Percentiles rank a stretch among this genome's conserved stretches.
Conservation (phyloP, 1,139 yeast genomes). For the Suhomyces coccinellae region DNA sequence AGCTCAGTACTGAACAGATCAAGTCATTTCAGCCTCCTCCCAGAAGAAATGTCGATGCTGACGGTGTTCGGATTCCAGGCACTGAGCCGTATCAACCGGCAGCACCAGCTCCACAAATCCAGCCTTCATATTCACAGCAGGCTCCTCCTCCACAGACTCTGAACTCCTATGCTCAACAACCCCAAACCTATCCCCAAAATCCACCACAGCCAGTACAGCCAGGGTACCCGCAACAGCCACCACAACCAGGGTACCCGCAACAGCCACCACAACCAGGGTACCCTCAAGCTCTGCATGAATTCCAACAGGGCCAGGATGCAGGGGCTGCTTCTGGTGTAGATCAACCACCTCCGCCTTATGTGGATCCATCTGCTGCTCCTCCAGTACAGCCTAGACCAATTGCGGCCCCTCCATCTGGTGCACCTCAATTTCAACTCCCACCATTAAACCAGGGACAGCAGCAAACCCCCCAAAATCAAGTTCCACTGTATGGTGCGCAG, state of each 20-base stretch:
- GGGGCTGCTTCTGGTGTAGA: not conserved
- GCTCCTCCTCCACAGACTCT: not conserved
- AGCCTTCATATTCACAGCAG: not conserved
- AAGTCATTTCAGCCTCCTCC: slow-evolving; percentile 57
- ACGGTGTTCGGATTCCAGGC: slow-evolving; percentile 9
- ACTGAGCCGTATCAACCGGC: slow-evolving; percentile 11
- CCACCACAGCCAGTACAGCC: not conserved
- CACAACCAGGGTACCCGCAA: not conserved
- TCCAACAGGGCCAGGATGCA: not conserved
- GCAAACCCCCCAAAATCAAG: not conserved
- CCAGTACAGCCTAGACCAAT: no score
- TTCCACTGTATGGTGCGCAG: not conserved
- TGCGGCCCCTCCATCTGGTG: not conserved
- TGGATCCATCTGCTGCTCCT: not conserved
- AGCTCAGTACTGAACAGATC: slow-evolving; percentile 37
- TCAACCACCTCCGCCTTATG: not conserved
- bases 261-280: slow-evolving; percentile 2
- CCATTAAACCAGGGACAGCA: not conserved
- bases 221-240: not conserved
- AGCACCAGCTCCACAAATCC: slow-evolving; percentile 11
- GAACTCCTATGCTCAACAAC: not conserved
- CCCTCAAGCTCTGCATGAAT: not conserved
- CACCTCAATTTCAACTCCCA: not conserved
- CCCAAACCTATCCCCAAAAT: slow-evolving; percentile 8
- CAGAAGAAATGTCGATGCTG: slow-evolving; percentile 22